Evolutionary conservation across 225 moss, liverwort and hornwort genomes (phyloP), one percentile per base, ranked within the genome.

Genomic region (Antitrichia curtipendula): DNA sequence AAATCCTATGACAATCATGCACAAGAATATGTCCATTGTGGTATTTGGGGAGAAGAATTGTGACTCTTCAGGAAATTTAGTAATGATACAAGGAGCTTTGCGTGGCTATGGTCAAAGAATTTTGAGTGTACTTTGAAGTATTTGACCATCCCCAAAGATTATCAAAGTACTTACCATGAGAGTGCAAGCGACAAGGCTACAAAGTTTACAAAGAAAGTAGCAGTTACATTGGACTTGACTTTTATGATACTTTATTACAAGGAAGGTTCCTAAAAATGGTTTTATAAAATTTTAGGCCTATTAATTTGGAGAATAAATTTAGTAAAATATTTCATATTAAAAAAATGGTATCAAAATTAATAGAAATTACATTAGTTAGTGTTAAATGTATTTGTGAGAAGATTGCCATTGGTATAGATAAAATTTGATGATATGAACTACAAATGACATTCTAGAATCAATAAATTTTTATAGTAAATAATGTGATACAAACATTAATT

Each of bases 131-230:
- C 50, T 50, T 4, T 4, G 50, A 50, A 36, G 10, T 12, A 47
- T 47, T 11, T 0, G 0, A 9, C 8, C 8, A 50, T 23, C 4
- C 0, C 8, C 1, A 22, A 32, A 75, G 21, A 23, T 36, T 0
- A 0, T 75, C 14, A 36, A 36, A 22, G 12, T 29, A 47, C 11
- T 47, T 73, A 47, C 18, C 0, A 29, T 3, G 4, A 47, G 6
- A 18, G 11, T 73, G 0, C 7, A 47, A 47, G 31, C 10, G 9
- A 36, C 9, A 52, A 52, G 6, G 23, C 23, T 3, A 14, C 2
- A 1, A 27, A 75, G 4, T 75, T 76, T 23, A 53, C 2, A 0
- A 52, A 2, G 52, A 36, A 14, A 23, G 13, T 16, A 53, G 20
- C 3, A 34, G 3, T 34, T 14, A 34, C 7, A 36, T 36, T 34